A percentile compares a stretch with the other conserved stretches of the same genome.
phyloP scores from a whole-genome alignment of 1,139 yeast species.

The Nakaseomyces uthaithaninus region DNA sequence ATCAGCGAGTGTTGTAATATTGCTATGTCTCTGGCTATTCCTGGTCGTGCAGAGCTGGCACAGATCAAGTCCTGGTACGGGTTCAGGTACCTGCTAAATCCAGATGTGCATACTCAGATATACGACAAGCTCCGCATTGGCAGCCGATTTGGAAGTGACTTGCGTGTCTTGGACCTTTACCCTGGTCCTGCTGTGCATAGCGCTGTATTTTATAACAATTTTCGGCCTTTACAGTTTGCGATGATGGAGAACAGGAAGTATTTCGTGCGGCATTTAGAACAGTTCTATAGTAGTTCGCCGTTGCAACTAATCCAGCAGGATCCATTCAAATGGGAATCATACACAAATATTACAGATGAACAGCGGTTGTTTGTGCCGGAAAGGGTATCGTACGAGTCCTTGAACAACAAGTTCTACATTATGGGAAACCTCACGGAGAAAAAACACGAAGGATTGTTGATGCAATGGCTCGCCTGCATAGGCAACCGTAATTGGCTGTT shows the following conservation, averaged over 20 bases:
- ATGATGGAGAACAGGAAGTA: conserved; percentile 46
- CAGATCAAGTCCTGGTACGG: conserved; percentile 22
- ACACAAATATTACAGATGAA: conserved; percentile 37
- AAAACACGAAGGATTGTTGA: conserved; percentile 58
- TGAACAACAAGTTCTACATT: conserved; percentile 56
- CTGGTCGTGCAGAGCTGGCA: conserved; percentile 10
- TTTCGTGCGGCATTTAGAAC: conserved; percentile 33
- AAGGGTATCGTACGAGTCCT: conserved; percentile 36
- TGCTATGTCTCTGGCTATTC: conserved; percentile 15
- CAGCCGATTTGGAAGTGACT: conserved; percentile 37
- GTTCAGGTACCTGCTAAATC: conserved; percentile 33
- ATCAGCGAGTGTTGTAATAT: too few species aligned
- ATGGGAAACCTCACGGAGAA: conserved; percentile 54
- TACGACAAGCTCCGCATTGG: conserved; percentile 31
- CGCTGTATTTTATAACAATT: conserved; percentile 42
- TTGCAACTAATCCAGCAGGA: conserved; percentile 31
- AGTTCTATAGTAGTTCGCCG: conserved; percentile 18
- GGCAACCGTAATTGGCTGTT: conserved; percentile 70
- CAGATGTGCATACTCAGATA: conserved; percentile 17
- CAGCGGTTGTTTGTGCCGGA: conserved; percentile 39
- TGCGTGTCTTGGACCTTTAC: conserved; percentile 60
- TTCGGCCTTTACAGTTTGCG: conserved; percentile 54
- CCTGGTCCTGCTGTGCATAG: conserved; percentile 50
- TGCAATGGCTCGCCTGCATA: conserved; percentile 70
- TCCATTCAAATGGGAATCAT: conserved; percentile 65